Percentiles rank a stretch among this genome's conserved stretches.
These are phyloP conservation scores for Chondrostereum purpureum DNA, from an alignment of 1,284 basidiomycete genomes.

Conservation along the genomic window DNA sequence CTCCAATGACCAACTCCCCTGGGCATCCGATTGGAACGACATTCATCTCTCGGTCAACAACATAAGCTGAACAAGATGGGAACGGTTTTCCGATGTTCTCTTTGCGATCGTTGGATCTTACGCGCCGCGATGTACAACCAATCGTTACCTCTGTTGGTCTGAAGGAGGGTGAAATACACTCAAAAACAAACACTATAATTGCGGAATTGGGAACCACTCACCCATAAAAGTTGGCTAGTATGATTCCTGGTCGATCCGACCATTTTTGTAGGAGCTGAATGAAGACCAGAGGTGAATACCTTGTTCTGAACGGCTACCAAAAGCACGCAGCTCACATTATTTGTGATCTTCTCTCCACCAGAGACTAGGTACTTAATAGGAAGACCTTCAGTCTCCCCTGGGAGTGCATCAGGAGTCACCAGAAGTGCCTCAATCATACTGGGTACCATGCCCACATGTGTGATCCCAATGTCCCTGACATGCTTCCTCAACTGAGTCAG, in stretches of 20 bases:
- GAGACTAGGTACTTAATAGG: conserved; percentile 14
- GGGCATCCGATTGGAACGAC: conserved; percentile 39
- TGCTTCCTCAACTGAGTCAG: conserved; percentile 12
- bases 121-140: conserved; percentile 14
- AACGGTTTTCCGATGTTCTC: conserved; percentile 15
- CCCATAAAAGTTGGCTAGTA: conserved; percentile 16
- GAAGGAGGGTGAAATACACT: neutral
- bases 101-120: conserved; percentile 12
- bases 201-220: conserved; percentile 1
- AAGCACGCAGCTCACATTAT: conserved; percentile 6
- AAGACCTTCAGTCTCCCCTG: conserved; percentile 6
- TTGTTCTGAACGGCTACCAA: neutral
- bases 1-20: conserved; percentile 46
- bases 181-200: neutral
- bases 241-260: conserved; percentile 9
- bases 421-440: conserved; percentile 16
- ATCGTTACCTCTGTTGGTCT: conserved; percentile 15
- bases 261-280: conserved; percentile 13
- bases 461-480: conserved; percentile 12
- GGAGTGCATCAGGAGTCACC: conserved; percentile 1
- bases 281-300: neutral
- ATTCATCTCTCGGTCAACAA: conserved; percentile 19
- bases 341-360: conserved; percentile 14
- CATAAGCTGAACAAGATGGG: conserved; percentile 13
- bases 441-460: conserved; percentile 16